Conservation (phyloP, 208 protist species). For the Leishmania gerbilli region DNA sequence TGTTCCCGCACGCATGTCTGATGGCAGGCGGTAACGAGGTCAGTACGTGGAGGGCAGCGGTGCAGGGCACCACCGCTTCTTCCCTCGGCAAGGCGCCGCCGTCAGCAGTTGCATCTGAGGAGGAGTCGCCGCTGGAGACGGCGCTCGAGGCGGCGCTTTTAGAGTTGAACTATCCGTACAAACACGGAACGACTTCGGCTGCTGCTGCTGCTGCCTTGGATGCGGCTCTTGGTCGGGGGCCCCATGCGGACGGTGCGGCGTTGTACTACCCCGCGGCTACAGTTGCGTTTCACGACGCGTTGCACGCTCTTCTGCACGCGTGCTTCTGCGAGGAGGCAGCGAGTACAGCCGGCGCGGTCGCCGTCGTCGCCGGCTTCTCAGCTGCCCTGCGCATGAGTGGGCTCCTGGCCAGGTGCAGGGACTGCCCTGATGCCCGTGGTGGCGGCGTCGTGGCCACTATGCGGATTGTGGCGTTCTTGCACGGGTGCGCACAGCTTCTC, state of each 20-base stretch:
- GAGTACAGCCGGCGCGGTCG: conserved; percentile 11
- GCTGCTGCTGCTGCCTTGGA: not conserved
- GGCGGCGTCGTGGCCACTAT: not conserved
- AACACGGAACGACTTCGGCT: not conserved
- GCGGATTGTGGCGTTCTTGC: conserved; percentile 1
- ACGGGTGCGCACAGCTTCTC: conserved; percentile 23
- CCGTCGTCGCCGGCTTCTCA: conserved; percentile 28
- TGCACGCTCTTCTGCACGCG: conserved; percentile 10
- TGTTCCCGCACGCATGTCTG: conserved; percentile 3
- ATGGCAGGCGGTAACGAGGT: not conserved
- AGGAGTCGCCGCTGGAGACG: not conserved
- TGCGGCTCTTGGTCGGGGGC: not conserved
- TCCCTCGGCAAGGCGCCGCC: not conserved
- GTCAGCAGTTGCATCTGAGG: not conserved
- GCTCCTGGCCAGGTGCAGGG: not conserved
- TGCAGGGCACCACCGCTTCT: not conserved
- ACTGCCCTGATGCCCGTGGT: not conserved
- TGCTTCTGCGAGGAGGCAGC: not conserved
- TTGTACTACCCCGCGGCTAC: not conserved
- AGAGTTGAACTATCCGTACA: conserved; percentile 3
- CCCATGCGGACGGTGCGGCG: not conserved
- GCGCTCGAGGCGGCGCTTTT: conserved; percentile 22
- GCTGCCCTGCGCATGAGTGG: conserved; percentile 28
- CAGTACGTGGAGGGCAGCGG: not conserved
- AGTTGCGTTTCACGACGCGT: conserved; percentile 8